These are phyloP conservation scores for Jackrogersella minutella DNA, from an alignment of 495 filamentous ascomycete species.

Conservation along the genomic window DNA sequence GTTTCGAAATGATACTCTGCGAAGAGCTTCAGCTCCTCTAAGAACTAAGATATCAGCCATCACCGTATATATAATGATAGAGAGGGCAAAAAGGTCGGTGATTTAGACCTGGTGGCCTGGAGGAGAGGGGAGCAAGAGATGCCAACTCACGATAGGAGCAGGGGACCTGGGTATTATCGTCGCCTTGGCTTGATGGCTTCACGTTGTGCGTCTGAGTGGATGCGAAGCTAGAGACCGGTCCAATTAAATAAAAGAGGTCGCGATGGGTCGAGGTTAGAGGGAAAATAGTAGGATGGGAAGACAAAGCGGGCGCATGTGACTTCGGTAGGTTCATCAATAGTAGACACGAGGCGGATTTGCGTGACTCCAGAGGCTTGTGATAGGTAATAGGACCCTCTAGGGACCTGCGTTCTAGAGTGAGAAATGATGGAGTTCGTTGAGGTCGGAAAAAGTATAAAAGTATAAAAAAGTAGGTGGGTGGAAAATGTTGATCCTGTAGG, in stretches of 20 bases:
- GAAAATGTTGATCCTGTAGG: conserved; percentile 36
- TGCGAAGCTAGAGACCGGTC: conserved; percentile 25
- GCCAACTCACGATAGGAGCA: conserved; percentile 23
- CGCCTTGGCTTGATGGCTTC: conserved; percentile 22
- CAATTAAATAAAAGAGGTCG: conserved; percentile 34
- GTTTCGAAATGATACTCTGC: conserved; percentile 50
- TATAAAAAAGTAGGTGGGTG: conserved; percentile 26
- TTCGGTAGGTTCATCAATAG: conserved; percentile 5
- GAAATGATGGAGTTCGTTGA: conserved; percentile 11
- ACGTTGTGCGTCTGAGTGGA: conserved; percentile 25
- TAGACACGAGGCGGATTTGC: conserved; percentile 31
- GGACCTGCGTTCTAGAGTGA: conserved; percentile 4
- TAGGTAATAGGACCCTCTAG: conserved; percentile 1
- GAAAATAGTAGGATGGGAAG: conserved; percentile 1
- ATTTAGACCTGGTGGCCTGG: conserved; percentile 8
- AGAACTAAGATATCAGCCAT: conserved; percentile 53
- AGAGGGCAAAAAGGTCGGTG: conserved; percentile 2
- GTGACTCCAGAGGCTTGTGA: conserved; percentile 36
- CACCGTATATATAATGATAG: conserved; percentile 6
- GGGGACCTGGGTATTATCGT: conserved; percentile 37
- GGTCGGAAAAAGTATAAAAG: conserved; percentile 19
- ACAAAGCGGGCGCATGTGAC: conserved; percentile 29
- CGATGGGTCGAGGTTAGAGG: conserved; percentile 21
- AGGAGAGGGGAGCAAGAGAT: conserved; percentile 23
- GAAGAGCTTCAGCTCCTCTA: conserved; percentile 49